Percentiles rank a stretch among this genome's conserved stretches.
Evolutionary conservation across 257 asterid genomes (phyloP).

Genomic region (Solanum piurae): DNA sequence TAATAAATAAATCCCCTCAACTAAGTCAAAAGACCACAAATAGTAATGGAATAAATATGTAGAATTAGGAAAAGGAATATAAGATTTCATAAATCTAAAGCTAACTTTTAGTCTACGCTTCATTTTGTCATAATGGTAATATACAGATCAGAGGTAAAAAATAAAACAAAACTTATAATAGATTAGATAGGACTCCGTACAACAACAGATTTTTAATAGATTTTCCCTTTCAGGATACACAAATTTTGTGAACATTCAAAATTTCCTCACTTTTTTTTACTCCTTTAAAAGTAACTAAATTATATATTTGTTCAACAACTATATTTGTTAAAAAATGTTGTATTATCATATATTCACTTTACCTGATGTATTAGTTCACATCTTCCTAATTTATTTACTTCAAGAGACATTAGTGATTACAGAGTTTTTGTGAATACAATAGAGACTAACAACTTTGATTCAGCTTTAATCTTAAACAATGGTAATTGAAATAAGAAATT

Average conservation of each 20-base stretch:
- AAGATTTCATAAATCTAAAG: background rate
- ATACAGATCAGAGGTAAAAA: too few species aligned
- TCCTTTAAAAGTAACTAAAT: too few species aligned
- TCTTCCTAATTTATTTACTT: background rate
- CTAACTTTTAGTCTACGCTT: too few species aligned
- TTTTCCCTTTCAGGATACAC: too few species aligned
- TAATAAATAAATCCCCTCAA: background rate
- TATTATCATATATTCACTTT: background rate
- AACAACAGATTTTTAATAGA: too few species aligned
- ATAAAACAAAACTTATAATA: too few species aligned
- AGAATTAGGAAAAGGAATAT: background rate
- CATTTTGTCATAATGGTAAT: too few species aligned
- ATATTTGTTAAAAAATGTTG: too few species aligned
- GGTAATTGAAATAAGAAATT: background rate
- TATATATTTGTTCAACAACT: too few species aligned
- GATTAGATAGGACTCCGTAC: too few species aligned
- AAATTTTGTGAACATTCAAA: too few species aligned
- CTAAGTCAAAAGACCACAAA: background rate
- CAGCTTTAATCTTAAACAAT: background rate
- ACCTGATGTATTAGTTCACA: background rate
- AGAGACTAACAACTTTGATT: background rate
- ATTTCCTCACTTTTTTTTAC: too few species aligned
- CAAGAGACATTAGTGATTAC: background rate
- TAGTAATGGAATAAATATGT: background rate
- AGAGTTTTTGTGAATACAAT: background rate